Evolutionary conservation across 305 asterid species (phyloP).

Genomic region (Rubia tinctorum): DNA sequence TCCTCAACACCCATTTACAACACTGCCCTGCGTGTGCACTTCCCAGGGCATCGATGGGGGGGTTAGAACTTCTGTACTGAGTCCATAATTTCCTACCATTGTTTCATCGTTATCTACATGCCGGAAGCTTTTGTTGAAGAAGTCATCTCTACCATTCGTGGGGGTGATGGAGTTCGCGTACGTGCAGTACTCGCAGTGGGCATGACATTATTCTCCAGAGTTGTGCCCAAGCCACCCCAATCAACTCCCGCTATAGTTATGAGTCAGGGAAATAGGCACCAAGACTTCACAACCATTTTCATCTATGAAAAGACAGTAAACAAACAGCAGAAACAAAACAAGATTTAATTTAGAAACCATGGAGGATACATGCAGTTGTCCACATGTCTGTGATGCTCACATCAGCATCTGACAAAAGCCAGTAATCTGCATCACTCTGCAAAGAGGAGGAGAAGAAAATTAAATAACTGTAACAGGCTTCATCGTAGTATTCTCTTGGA

Average conservation of each 20-base stretch:
- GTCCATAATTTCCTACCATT: slow-evolving; percentile 14
- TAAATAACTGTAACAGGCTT: not conserved
- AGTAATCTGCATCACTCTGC: slow-evolving; percentile 83
- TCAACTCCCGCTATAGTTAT: slow-evolving; percentile 55
- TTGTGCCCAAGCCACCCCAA: slow-evolving; percentile 59
- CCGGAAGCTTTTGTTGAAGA: slow-evolving; percentile 36
- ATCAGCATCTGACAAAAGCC: slow-evolving; percentile 67
- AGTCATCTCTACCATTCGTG: slow-evolving; percentile 30
- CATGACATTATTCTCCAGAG: slow-evolving; percentile 38
- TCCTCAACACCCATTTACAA: slow-evolving; percentile 14
- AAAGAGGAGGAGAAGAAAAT: not conserved
- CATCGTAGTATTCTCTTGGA: not conserved
- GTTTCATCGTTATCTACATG: slow-evolving; percentile 19
- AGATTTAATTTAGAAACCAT: not conserved
- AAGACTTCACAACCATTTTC: slow-evolving; percentile 1
- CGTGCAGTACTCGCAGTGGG: slow-evolving; percentile 38
- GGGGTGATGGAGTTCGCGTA: slow-evolving; percentile 44
- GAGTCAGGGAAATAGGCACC: slow-evolving; percentile 37
- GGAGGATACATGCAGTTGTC: slow-evolving; percentile 69
- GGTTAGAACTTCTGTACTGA: not conserved
- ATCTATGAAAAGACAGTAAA: not conserved
- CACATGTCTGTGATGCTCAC: slow-evolving; percentile 86
- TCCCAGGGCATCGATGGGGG: not conserved
- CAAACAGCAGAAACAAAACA: not conserved
- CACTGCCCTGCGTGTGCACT: slow-evolving; percentile 9